Evolutionary conservation across 2,329 filamentous ascomycete genomes (phyloP).

Genomic region (Diaporthe ilicicola): DNA sequence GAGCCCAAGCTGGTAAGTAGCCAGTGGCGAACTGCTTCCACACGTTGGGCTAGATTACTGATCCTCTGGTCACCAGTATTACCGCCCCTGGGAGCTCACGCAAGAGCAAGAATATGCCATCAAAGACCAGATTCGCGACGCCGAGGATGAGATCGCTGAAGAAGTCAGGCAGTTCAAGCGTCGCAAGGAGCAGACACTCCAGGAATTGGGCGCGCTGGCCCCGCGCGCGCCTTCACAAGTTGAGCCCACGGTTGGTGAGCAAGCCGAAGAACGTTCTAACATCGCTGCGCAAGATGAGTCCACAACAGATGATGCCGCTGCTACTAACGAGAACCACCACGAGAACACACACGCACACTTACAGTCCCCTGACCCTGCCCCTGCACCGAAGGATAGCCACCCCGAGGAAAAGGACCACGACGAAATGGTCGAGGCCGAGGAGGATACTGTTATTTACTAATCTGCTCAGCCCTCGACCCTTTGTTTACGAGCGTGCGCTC

Average conservation of each 20-base stretch:
- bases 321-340: conserved; percentile 31
- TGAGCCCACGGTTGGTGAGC: conserved; percentile 54
- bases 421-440: conserved; percentile 83
- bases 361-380: conserved; percentile 34
- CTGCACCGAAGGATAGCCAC: conserved; percentile 40
- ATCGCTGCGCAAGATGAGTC: conserved; percentile 44
- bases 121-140: conserved; percentile 73
- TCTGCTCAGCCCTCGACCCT: not conserved
- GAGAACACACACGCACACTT: conserved; percentile 19
- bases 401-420: conserved; percentile 57
- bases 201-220: conserved; percentile 44
- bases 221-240: conserved; percentile 38
- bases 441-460: conserved; percentile 93
- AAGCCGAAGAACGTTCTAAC: conserved; percentile 51
- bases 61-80: conserved; percentile 67
- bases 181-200: conserved; percentile 53
- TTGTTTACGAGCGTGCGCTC: not conserved
- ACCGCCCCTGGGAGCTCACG: conserved; percentile 82
- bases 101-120: conserved; percentile 75
- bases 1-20: conserved; percentile 78
- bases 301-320: conserved; percentile 44
- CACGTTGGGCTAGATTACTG: conserved; percentile 11
- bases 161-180: conserved; percentile 71
- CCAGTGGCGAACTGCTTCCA: not conserved
- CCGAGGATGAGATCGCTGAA: conserved; percentile 67